Conservation (phyloP, 129 eudicot genomes). For the Lactuca sativa region DNA sequence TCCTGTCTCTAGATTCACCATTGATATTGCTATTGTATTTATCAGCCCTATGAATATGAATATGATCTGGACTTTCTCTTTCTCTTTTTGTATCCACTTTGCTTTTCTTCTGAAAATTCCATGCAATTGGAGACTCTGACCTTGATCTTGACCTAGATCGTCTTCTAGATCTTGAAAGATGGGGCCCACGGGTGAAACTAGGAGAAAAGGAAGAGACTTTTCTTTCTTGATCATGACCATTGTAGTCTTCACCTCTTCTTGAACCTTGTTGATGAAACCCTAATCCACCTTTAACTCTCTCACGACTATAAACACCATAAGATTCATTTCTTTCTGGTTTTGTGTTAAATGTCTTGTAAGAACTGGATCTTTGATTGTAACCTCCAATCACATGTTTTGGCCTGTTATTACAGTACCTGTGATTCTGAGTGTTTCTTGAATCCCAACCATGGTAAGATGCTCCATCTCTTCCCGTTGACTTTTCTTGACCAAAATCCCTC, state of each 20-base stretch:
- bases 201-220: slow-evolving; percentile 56
- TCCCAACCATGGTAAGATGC: slow-evolving; percentile 22
- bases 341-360: slow-evolving; percentile 32
- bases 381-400: slow-evolving; percentile 41
- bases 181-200: slow-evolving; percentile 31
- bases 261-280: slow-evolving; percentile 35
- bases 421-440: slow-evolving; percentile 34
- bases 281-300: slow-evolving; percentile 44
- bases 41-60: slow-evolving; percentile 38
- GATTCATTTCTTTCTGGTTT: slow-evolving; percentile 54
- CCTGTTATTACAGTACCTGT: slow-evolving; percentile 35
- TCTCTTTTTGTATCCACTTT: slow-evolving; percentile 32
- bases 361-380: slow-evolving; percentile 6
- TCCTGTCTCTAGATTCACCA: slow-evolving; percentile 46
- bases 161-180: slow-evolving; percentile 38
- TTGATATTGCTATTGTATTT: slow-evolving; percentile 16
- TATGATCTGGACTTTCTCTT: slow-evolving; percentile 45
- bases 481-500: slow-evolving; percentile 43
- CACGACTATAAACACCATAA: slow-evolving; percentile 35
- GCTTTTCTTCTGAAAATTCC: slow-evolving; percentile 52
- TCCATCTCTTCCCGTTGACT: slow-evolving; percentile 33
- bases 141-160: slow-evolving; percentile 73
- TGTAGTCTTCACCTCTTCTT: slow-evolving; percentile 54
- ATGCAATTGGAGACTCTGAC: slow-evolving; percentile 65
- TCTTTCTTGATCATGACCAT: slow-evolving; percentile 40